Conservation (phyloP, 495 filamentous ascomycete species). For the Copromyces sp. region DNA sequence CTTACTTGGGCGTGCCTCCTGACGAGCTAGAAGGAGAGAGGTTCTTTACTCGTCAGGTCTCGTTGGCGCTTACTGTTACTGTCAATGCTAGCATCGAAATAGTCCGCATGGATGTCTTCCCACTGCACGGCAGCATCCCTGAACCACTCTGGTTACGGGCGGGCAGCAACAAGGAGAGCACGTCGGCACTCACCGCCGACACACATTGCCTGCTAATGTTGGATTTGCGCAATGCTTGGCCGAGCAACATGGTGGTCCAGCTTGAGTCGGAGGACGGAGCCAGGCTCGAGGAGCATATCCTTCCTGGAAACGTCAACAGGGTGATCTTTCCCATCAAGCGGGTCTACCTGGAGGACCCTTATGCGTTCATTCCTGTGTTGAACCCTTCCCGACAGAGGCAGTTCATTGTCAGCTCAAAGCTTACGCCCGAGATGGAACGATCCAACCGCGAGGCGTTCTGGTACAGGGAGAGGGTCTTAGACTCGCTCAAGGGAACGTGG, state of each 20-base stretch:
- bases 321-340: slow-evolving; percentile 68
- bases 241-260: slow-evolving; percentile 56
- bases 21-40: slow-evolving; percentile 49
- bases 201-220: slow-evolving; percentile 72
- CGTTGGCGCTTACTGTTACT: slow-evolving; percentile 73
- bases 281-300: slow-evolving; percentile 42
- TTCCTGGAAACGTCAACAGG: slow-evolving; percentile 71
- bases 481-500: slow-evolving; percentile 62
- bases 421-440: slow-evolving; percentile 68
- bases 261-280: slow-evolving; percentile 31
- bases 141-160: slow-evolving; percentile 35
- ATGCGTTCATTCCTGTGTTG: slow-evolving; percentile 67
- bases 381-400: slow-evolving; percentile 70
- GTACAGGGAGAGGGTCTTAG: slow-evolving; percentile 79
- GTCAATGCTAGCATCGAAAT: slow-evolving; percentile 86
- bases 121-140: slow-evolving; percentile 47
- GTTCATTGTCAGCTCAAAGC: slow-evolving; percentile 78
- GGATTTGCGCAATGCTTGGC: slow-evolving; percentile 84
- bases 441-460: slow-evolving; percentile 78
- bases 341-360: slow-evolving; percentile 64
- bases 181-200: slow-evolving; percentile 27
- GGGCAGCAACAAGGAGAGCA: slow-evolving; percentile 11
- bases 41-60: slow-evolving; percentile 78
- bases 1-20: slow-evolving; percentile 52
- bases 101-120: slow-evolving; percentile 65